A percentile compares a stretch with the other conserved stretches of the same genome.
These are phyloP conservation scores for Hyphodiscus sp. DNA, from an alignment of 2,329 filamentous ascomycete species.

Conservation along the genomic window DNA sequence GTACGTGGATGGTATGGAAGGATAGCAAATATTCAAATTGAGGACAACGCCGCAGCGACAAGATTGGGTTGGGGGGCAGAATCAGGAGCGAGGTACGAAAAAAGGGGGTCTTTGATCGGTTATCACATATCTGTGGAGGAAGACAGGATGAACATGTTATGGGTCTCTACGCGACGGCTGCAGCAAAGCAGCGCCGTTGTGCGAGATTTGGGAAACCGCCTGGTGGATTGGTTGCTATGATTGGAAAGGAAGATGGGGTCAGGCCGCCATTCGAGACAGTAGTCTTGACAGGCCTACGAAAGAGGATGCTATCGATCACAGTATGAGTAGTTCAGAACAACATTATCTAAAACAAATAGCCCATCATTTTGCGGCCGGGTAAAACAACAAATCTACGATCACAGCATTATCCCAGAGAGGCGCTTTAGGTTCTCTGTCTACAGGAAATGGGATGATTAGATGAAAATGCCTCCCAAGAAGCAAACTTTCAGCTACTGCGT, in stretches of 20 bases:
- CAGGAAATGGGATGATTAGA: too few relatives aligned
- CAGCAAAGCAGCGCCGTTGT: too few relatives aligned
- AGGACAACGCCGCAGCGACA: neutral
- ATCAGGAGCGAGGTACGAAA: neutral
- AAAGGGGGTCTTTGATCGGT: neutral
- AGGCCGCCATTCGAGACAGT: neutral
- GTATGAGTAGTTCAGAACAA: too few relatives aligned
- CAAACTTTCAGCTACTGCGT: too few relatives aligned
- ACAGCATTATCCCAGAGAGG: neutral
- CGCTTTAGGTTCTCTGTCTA: too few relatives aligned
- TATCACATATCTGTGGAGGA: neutral
- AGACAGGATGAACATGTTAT: neutral
- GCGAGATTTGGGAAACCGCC: too few relatives aligned
- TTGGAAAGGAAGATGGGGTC: neutral
- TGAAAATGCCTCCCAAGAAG: too few relatives aligned
- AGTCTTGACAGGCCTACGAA: neutral
- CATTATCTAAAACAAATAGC: too few relatives aligned
- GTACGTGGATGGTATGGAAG: slow-evolving; percentile 19
- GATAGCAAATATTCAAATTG: neutral
- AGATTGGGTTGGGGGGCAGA: neutral
- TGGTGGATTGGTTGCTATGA: neutral
- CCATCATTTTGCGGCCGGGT: too few relatives aligned
- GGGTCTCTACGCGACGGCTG: neutral
- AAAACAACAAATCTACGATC: too few relatives aligned
- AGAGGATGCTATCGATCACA: neutral